Evolutionary conservation across 495 filamentous ascomycete species (phyloP).

Genomic region (Penicillium soppii): DNA sequence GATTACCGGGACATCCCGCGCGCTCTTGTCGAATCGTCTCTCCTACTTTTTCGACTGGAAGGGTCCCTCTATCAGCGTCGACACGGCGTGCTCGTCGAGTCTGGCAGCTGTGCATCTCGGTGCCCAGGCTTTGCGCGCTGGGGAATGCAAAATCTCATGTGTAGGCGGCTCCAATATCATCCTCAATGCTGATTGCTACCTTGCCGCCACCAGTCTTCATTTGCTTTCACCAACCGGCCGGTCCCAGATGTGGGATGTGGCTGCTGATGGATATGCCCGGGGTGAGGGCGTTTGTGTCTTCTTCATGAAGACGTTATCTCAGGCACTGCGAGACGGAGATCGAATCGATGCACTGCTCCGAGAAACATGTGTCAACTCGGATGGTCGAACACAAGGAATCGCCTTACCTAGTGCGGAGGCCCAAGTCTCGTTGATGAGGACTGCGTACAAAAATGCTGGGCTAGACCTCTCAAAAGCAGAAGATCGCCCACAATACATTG

Average conservation of each 20-base stretch:
- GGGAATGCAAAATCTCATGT: slow-evolving; percentile 27
- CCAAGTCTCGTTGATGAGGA: slow-evolving; percentile 26
- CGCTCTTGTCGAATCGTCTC: slow-evolving; percentile 36
- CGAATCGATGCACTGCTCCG: slow-evolving; percentile 33
- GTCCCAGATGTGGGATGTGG: slow-evolving; percentile 31
- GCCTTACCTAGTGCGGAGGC: slow-evolving; percentile 31
- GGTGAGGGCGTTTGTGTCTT: slow-evolving; percentile 37
- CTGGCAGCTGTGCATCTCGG: slow-evolving; percentile 37
- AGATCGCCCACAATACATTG: slow-evolving; percentile 33
- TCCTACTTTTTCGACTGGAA: slow-evolving; percentile 35
- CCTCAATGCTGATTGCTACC: slow-evolving; percentile 19
- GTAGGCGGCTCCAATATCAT: slow-evolving; percentile 30
- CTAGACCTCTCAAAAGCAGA: slow-evolving; percentile 16
- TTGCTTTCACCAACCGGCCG: slow-evolving; percentile 27
- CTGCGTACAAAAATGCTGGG: slow-evolving; percentile 28
- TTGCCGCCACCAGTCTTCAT: slow-evolving; percentile 12
- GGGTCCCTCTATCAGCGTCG: slow-evolving; percentile 35
- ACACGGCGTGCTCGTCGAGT: slow-evolving; percentile 41
- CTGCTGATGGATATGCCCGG: slow-evolving; percentile 36
- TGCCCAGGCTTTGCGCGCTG: slow-evolving; percentile 22
- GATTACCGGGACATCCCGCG: slow-evolving; percentile 39
- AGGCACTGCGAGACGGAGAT: slow-evolving; percentile 27
- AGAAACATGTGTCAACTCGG: slow-evolving; percentile 28
- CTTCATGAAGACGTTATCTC: slow-evolving; percentile 26
- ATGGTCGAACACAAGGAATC: slow-evolving; percentile 27